Evolutionary conservation across 2,329 filamentous ascomycete genomes (phyloP), one percentile per base, ranked within the genome.

Genomic region (Penicillium crustosum): DNA sequence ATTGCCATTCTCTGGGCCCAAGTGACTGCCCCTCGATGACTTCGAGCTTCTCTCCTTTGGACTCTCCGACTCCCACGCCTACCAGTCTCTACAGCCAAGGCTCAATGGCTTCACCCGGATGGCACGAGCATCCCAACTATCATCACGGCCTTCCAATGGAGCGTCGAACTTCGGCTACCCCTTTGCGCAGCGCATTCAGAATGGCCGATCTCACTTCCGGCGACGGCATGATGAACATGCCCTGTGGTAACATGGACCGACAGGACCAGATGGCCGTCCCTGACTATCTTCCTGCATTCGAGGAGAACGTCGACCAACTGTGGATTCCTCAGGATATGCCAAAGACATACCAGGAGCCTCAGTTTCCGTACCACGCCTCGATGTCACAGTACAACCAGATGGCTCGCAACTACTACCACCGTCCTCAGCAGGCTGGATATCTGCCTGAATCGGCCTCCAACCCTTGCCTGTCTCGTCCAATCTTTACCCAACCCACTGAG

Each of bases 11-110:
- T 36, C 58, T 75, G 61, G 72, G 74, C 51, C 71, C 74, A 23
- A 75, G 69, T 65, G 73, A 74, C 53, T 76, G 74, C 57, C 74
- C 74, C 6, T 75, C 73, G 19, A 75, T 75, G 72, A 69, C 67
- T 43, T 74, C 73, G 15, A 74, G 72, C 56, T 76, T 75, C 60
- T 76, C 74, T 19, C 72, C 73, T 53, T 66, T 75, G 65, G 74
- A 76, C 44, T 76, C 74, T 31, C 74, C 74, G 0, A 76, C 72
- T 19, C 73, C 72, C 2, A 76, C 74, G 2, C 73, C 74, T 4
- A 75, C 73, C 27, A 75, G 71, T 53, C 61, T 75, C 25, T 75
- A 75, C 58, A 75, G 74, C 58, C 73, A 75, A 53, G 65, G 67
- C 19, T 74, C 73, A 8, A 49, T 76, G 58, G 69, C 72, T 33